Evolutionary conservation across 2,329 filamentous ascomycete species (phyloP).

Genomic region (Elsinoe ampelina): DNA sequence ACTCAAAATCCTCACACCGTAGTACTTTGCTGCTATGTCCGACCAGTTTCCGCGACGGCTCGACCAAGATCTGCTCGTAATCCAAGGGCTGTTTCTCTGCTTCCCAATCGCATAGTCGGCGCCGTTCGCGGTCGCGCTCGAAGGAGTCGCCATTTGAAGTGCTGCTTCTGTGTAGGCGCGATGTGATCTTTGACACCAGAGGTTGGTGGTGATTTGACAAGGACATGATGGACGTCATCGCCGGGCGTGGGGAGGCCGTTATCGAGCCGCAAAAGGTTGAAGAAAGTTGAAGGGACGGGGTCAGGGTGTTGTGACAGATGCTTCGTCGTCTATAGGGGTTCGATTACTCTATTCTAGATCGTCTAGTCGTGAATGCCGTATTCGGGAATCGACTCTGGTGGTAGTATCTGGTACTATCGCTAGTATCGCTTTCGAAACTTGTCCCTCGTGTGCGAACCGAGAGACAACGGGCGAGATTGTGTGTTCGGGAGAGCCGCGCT

Average conservation of each 20-base stretch:
- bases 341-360: constrained; percentile 4
- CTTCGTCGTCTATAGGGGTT: background rate
- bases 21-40: constrained; percentile 40
- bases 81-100: constrained; percentile 35
- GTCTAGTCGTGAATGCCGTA: background rate
- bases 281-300: background rate
- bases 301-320: constrained; percentile 2
- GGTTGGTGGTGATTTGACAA: constrained; percentile 11
- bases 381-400: background rate
- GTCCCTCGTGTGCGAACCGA: background rate
- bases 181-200: constrained; percentile 26
- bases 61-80: constrained; percentile 34
- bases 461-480: constrained; percentile 7
- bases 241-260: background rate
- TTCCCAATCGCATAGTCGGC: constrained; percentile 38
- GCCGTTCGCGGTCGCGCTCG: constrained; percentile 40
- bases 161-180: constrained; percentile 28
- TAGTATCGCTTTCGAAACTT: background rate
- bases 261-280: background rate
- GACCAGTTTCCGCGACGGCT: constrained; percentile 36
- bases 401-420: background rate
- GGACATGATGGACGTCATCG: constrained; percentile 14
- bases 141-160: constrained; percentile 20
- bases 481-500: constrained; percentile 7
- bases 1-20: constrained; percentile 54